Base-by-base conservation (phyloP, 768 basidiomycete species). In the Russula compacta region DNA sequence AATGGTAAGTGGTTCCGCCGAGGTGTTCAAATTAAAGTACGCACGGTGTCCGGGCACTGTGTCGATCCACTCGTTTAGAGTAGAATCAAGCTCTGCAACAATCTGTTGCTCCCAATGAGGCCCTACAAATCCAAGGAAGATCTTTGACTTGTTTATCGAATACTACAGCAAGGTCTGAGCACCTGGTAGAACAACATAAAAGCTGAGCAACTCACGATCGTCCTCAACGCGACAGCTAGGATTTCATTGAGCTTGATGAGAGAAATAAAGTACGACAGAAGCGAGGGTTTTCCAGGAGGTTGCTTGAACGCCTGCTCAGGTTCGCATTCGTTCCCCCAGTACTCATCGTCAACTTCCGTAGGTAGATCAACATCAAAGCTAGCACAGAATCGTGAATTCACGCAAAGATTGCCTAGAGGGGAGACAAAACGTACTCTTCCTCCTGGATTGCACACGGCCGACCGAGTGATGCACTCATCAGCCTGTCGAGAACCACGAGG, bases 391-490 rank as follows among this genome's bases (percentile, higher is more conserved):
- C 73, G 36, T 24, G n/a, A 50, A 38, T 33, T 21, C 33, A 14
- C 17, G n/a, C n/a, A 1, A 10, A 44, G 35, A 49, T 11, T 9
- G 12, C 24, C 14, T 39, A 11, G 43, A 43, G 61, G 3, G 24
- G 24, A 24, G 29, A 15, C 17, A 54, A 5, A 47, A 76, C 83
- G 65, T 68, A 84, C 83, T 89, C 88, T 69, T 87, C 87, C 64
- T 90, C 88, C 58, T 86, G 84, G 4, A 91, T 75, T 3, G 82
- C 81, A 67, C 84, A 81, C 2, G 86, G 84, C n/a, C 89, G 77
- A 1, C 90, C 90, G 32, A 85, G 76, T 10, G 75, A 73, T 0
- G 78, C 71, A 49, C 81, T 80, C 24, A 76, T 65, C 24, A 73
- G 60, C 54, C 82, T 69, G 66, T 85, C 83, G 44, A 82, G 70